phyloP scores from a whole-genome alignment of 805 yeast genomes.

The Kodamaea fukazawae region DNA sequence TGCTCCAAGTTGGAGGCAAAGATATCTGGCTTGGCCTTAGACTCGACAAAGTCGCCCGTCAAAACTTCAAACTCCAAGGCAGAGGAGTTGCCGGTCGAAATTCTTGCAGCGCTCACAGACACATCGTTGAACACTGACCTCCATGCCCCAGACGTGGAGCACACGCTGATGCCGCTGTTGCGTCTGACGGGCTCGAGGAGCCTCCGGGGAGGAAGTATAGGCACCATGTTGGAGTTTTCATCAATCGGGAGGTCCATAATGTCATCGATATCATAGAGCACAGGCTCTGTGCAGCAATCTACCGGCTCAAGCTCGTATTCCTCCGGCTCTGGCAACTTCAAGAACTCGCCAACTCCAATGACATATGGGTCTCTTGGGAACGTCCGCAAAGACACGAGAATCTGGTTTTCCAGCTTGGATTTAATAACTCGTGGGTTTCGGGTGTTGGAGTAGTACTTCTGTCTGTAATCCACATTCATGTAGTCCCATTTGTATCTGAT shows the following conservation, averaged over 20 bases:
- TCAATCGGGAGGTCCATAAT: background rate
- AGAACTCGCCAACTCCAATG: slow-evolving; percentile 31
- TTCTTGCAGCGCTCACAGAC: slow-evolving; percentile 35
- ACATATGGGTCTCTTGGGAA: slow-evolving; percentile 31
- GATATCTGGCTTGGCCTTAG: slow-evolving; percentile 17
- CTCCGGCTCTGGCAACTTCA: slow-evolving; percentile 13
- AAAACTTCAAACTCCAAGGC: slow-evolving; percentile 22
- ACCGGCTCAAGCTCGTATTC: background rate
- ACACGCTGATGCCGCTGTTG: slow-evolving; percentile 1
- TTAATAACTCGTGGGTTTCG: slow-evolving; percentile 39
- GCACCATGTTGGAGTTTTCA: background rate
- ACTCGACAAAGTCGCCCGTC: slow-evolving; percentile 28
- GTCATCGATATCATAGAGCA: background rate
- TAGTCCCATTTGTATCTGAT: slow-evolving; percentile 33
- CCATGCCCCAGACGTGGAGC: slow-evolving; percentile 25
- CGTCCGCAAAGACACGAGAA: slow-evolving; percentile 38
- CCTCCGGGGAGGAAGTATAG: slow-evolving; percentile 1
- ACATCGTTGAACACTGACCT: slow-evolving; percentile 31
- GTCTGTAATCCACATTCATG: slow-evolving; percentile 32
- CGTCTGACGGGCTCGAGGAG: background rate
- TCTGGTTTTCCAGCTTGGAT: slow-evolving; percentile 29
- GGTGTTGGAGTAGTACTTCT: slow-evolving; percentile 37
- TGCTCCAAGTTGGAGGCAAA: slow-evolving; percentile 21
- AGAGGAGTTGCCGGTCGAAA: slow-evolving; percentile 32
- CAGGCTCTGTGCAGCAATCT: too few relatives aligned